Evolutionary conservation across 768 basidiomycete genomes (phyloP).

Genomic region (Rhodotorula graminis): DNA sequence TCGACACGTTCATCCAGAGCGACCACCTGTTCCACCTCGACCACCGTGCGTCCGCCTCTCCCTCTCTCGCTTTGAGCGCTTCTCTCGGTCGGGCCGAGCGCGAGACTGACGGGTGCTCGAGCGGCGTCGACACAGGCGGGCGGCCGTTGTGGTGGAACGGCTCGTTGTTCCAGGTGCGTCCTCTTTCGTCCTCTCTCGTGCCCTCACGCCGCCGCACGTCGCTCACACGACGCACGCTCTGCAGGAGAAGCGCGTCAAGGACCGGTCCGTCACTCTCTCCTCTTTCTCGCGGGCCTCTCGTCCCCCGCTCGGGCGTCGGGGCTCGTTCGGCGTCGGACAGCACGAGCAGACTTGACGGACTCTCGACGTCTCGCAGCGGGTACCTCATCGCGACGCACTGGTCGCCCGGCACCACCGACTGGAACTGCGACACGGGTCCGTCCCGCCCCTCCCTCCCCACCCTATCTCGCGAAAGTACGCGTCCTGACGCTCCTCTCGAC

Average conservation of each 20-base stretch:
- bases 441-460: background rate
- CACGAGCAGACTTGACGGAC: no score
- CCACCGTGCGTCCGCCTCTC: background rate
- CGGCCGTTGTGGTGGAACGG: conserved; percentile 32
- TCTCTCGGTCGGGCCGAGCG: no score
- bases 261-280: conserved; percentile 1
- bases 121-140: background rate
- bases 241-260: conserved; percentile 31
- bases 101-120: no score
- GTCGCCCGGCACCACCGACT: conserved; percentile 25
- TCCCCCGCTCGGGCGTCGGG: background rate
- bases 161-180: conserved; percentile 9
- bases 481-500: background rate
- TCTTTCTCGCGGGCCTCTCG: background rate
- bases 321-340: no score
- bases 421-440: conserved; percentile 32
- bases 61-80: background rate
- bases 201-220: no score
- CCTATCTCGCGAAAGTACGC: no score
- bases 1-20: conserved; percentile 34
- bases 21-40: conserved; percentile 36
- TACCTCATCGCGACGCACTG: conserved; percentile 36
- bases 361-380: background rate
- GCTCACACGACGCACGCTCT: no score
- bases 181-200: background rate